phyloP scores from a whole-genome alignment of 257 asterid species.

The Solanum sitiens region DNA sequence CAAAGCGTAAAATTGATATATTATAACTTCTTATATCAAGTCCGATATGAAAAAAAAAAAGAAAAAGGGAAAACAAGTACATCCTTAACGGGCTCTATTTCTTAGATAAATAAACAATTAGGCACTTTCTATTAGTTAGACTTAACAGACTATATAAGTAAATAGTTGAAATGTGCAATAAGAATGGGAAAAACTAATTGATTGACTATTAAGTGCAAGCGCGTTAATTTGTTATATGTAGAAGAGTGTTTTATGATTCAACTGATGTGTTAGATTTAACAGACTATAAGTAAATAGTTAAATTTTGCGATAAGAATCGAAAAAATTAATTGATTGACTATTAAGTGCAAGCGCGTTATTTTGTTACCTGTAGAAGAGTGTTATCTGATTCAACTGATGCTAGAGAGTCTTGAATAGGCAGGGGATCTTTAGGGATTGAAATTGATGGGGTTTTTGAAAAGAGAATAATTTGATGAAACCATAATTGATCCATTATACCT shows the following conservation, averaged over 20 bases:
- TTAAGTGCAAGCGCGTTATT: neutral
- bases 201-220: neutral
- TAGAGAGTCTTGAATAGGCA: neutral
- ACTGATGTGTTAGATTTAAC: neutral
- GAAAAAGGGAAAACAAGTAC: neutral
- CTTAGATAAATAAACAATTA: neutral
- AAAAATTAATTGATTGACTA: neutral
- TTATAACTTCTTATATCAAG: neutral
- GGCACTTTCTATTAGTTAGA: neutral
- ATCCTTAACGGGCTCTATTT: neutral
- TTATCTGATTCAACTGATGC: neutral
- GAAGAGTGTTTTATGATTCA: neutral
- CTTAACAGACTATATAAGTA: neutral
- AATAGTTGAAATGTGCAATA: neutral
- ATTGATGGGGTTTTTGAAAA: conserved; percentile 6
- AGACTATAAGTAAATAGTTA: neutral
- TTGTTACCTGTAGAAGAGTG: conserved; percentile 18
- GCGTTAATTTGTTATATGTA: conserved; percentile 11
- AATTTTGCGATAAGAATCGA: neutral
- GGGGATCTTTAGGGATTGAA: neutral
- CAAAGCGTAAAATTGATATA: neutral
- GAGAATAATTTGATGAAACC: conserved; percentile 43
- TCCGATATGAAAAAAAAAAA: neutral
- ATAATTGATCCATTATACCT: conserved; percentile 43
- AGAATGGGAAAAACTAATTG: neutral